Base-by-base conservation (phyloP, 148 eudicot species). In the Nepenthes mirabilis region DNA sequence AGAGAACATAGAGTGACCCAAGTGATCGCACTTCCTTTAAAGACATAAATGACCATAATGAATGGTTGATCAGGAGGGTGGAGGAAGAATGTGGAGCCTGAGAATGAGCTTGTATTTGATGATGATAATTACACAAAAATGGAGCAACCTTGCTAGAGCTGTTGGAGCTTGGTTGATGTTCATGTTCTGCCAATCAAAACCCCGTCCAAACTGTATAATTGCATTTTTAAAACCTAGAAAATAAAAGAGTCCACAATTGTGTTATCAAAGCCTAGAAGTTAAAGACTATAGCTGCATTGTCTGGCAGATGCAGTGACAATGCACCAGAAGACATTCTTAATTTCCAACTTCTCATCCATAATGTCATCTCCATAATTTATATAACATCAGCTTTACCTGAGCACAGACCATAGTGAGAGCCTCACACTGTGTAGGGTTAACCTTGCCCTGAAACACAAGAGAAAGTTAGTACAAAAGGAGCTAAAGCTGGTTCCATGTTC, bases 331-430 rank as follows among this genome's bases (percentile, higher is more conserved):
- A 40, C n/a, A 56, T 33, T 32, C 37, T 55, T 2, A 34, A n/a
- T 14, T 37, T 40, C 2, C 40, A 62, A 36, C 34, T 58, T 56
- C 36, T 2, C 11, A 52, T 47, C 14, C 13, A 23, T n/a, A 6
- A 49, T 11, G 6, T 11, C 52, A 49, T n/a, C 45, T 40, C 4
- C 8, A 40, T 40, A 40, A 49, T 5, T 49, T 12, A 49, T 12
- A 49, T 2, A 49, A 49, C 11, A 49, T 49, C 14, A 37, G 23
- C 8, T 40, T 70, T 82, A 91, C 98, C 96, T 91, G 96, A 70
- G 94, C 91, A 67, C 98, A 91, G 67, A 88, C 98, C 96, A 93
- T 93, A n/a, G 95, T 88, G 43, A 93, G 82, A 67, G 98, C 98
- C 67, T 93, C 98, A 61, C 98, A 93, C 81, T 93, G 98, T 36